phyloP scores from a whole-genome alignment of 805 yeast genomes.

The Metschnikowia lochheadii region DNA sequence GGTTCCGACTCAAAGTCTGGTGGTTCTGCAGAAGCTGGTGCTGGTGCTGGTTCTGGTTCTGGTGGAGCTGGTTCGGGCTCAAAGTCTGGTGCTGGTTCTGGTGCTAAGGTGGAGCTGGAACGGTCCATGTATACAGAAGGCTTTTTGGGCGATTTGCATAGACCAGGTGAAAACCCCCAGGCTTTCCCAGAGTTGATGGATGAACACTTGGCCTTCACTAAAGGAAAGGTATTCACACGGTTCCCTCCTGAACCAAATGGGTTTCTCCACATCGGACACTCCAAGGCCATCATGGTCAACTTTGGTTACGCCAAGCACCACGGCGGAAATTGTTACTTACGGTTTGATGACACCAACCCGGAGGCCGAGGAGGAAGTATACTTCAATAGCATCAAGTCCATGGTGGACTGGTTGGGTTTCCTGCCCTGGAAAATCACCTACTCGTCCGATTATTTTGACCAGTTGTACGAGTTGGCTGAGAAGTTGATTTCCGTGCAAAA shows the following conservation, averaged over 20 bases:
- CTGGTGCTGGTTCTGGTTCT: no score
- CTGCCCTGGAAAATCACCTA: constrained; percentile 91
- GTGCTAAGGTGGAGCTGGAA: constrained; percentile 20
- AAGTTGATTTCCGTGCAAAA: constrained; percentile 61
- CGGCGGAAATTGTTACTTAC: constrained; percentile 82
- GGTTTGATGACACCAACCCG: constrained; percentile 97
- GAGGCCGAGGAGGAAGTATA: constrained; percentile 96
- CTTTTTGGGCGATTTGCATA: constrained; percentile 89
- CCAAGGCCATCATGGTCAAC: constrained; percentile 95
- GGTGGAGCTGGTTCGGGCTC: no score
- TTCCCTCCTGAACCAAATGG: constrained; percentile 99
- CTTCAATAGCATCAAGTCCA: constrained; percentile 75
- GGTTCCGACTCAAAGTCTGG: no score
- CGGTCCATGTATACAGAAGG: constrained; percentile 93
- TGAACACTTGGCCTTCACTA: constrained; percentile 72
- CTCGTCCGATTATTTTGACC: constrained; percentile 92
- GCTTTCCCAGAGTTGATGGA: constrained; percentile 78
- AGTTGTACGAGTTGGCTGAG: constrained; percentile 86
- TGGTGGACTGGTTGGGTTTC: constrained; percentile 93
- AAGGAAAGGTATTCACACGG: constrained; percentile 84
- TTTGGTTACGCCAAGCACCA: constrained; percentile 93
- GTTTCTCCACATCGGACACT: constrained; percentile 93
- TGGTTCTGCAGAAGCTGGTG: no score
- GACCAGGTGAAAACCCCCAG: constrained; percentile 94
- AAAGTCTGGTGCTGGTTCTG: neutral